A percentile compares a stretch with the other conserved stretches of the same genome.
Evolutionary conservation across 345 rosid genomes (phyloP).

Genomic region (Citrus cavaleriei): DNA sequence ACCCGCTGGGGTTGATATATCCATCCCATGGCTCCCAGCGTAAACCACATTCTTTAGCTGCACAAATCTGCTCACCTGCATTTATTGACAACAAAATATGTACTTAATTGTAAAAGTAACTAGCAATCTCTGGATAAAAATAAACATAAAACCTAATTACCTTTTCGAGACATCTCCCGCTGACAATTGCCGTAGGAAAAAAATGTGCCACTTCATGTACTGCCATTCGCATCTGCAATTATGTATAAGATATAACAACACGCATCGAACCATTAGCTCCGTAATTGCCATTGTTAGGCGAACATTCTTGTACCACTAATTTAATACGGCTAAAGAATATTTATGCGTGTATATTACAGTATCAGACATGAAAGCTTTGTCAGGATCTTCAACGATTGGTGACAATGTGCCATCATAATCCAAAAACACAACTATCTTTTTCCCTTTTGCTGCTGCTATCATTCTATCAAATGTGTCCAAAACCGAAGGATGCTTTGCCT

Average conservation of each 20-base stretch:
- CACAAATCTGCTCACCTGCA: conserved; percentile 49
- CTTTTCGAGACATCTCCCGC: conserved; percentile 54
- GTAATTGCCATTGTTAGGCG: background rate
- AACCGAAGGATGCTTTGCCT: conserved; percentile 47
- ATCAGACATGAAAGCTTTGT: conserved; percentile 35
- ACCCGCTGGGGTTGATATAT: conserved; percentile 43
- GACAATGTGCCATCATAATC: conserved; percentile 63
- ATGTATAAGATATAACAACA: background rate
- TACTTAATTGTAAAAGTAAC: background rate
- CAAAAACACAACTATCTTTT: conserved; percentile 42
- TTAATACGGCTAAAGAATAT: no score
- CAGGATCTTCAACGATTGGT: conserved; percentile 47
- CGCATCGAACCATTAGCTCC: background rate
- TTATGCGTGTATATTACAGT: conserved; percentile 15
- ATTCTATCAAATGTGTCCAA: conserved; percentile 27
- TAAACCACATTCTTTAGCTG: conserved; percentile 35
- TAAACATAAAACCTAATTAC: conserved; percentile 1
- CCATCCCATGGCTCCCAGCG: conserved; percentile 72
- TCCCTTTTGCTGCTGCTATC: conserved; percentile 22
- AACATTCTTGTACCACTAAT: no score
- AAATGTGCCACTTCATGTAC: conserved; percentile 37
- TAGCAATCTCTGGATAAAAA: no score
- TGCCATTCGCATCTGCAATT: conserved; percentile 48
- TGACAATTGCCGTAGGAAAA: conserved; percentile 55
- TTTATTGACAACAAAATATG: background rate